Evolutionary conservation across 1,284 basidiomycete genomes (phyloP).

Genomic region (Farysia itapuensis): DNA sequence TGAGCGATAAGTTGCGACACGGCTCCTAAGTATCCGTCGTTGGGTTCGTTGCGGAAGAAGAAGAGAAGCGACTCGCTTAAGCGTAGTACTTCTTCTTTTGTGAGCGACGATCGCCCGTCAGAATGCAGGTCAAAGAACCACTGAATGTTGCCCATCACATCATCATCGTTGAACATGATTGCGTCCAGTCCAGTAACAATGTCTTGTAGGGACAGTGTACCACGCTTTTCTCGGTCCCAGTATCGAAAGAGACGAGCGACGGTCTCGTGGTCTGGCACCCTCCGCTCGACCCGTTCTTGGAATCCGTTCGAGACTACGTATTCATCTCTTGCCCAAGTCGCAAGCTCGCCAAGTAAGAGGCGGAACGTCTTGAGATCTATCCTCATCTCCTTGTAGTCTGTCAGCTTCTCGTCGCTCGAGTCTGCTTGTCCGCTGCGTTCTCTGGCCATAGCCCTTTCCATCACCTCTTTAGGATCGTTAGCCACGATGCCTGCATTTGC

Average conservation of each 20-base stretch:
- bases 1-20: constrained; percentile 54
- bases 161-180: constrained; percentile 74
- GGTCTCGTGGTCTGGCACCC: constrained; percentile 53
- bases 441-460: constrained; percentile 31
- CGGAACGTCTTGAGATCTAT: constrained; percentile 85
- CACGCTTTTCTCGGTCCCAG: constrained; percentile 55
- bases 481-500: constrained; percentile 35
- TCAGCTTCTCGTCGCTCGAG: constrained; percentile 23
- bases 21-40: constrained; percentile 84
- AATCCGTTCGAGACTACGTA: constrained; percentile 70
- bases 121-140: constrained; percentile 93
- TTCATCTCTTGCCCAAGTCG: constrained; percentile 94
- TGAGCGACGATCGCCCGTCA: constrained; percentile 88
- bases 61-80: constrained; percentile 84
- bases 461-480: constrained; percentile 33
- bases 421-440: constrained; percentile 11
- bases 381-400: constrained; percentile 69
- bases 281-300: constrained; percentile 56
- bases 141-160: constrained; percentile 95
- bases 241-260: constrained; percentile 44
- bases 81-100: constrained; percentile 89
- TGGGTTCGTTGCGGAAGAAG: constrained; percentile 92
- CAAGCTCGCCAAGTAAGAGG: constrained; percentile 86
- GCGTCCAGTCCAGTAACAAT: constrained; percentile 84
- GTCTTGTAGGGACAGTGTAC: constrained; percentile 65